phyloP scores from a whole-genome alignment of 2,329 filamentous ascomycete species.

The Ceratocystis cacaofunesta region DNA sequence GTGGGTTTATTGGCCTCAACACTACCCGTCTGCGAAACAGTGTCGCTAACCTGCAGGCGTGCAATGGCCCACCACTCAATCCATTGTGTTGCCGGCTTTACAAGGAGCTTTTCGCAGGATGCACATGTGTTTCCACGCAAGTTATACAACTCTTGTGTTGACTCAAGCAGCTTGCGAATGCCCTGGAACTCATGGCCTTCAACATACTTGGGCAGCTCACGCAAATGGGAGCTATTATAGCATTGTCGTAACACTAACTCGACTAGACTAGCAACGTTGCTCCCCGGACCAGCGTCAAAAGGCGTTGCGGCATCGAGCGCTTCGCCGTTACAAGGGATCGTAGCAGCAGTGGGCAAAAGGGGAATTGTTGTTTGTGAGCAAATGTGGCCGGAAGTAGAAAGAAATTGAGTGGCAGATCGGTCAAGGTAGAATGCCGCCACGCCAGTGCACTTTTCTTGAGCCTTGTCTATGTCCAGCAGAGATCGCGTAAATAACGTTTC shows the following conservation, averaged over 20 bases:
- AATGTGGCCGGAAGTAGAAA: constrained; percentile 8
- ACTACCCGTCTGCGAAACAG: neutral
- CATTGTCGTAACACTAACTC: constrained; percentile 36
- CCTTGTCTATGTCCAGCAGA: constrained; percentile 10
- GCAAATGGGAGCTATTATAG: constrained; percentile 29
- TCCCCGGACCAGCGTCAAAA: constrained; percentile 14
- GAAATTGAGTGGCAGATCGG: constrained; percentile 15
- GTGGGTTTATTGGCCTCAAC: constrained; percentile 6
- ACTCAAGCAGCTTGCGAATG: constrained; percentile 21
- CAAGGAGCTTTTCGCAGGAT: constrained; percentile 33
- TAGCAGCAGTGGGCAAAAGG: neutral
- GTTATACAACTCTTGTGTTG: constrained; percentile 24
- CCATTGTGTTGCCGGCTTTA: constrained; percentile 43
- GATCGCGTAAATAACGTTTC: constrained; percentile 17
- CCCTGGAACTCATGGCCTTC: constrained; percentile 27
- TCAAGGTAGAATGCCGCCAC: constrained; percentile 16
- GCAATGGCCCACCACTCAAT: constrained; percentile 42
- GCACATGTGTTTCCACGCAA: constrained; percentile 35
- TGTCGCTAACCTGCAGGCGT: neutral
- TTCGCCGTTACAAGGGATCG: constrained; percentile 7
- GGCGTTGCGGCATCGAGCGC: constrained; percentile 10
- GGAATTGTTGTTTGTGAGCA: constrained; percentile 3
- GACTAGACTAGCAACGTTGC: constrained; percentile 34
- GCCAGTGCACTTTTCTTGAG: constrained; percentile 8
- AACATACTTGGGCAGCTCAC: constrained; percentile 30